Evolutionary conservation across 2,329 filamentous ascomycete species (phyloP), one percentile per base, ranked within the genome.

Genomic region (Blumeriella jaapii): DNA sequence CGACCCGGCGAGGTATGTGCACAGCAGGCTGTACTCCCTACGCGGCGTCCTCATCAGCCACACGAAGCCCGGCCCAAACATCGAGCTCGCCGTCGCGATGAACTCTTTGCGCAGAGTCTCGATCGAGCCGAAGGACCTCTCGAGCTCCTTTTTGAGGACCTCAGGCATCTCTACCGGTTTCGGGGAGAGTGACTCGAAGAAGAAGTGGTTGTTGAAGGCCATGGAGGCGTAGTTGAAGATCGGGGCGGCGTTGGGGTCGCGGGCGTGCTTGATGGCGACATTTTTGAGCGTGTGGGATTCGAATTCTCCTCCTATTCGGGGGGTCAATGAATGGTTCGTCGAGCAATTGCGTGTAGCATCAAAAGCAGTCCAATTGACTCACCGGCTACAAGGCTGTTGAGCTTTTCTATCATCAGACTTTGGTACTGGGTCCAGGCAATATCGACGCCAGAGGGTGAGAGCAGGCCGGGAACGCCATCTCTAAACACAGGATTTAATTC

Each of bases 51-150:
- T 66, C 53, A 95, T 82, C 42, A 98, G 78, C 91, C 91, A 98
- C 56, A 96, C 82, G 62, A 93, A 96, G 46, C 91, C 91, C 0
- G 89, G 87, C 36, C 89, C 91, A 64, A 98, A 96, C 86, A 96
- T 95, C 63, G 77, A 72, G 48, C 74, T 69, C 39, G 89, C 89
- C 25, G 81, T 93, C 46, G 78, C 66, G 54, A 91, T 61, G 60
- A 98, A 77, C 57, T 91, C 82, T 50, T 69, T 68, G 55, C 77
- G 77, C 40, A 98, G 74, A 18, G 82, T 87, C 46, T 93, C 81
- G 50, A 93, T 65, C 51, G 79, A 85, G 55, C 81, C 80, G 65
- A 94, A 96, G 52, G 75, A 75, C 47, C 65, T 62, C 51, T 72
- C 65, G 49, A 96, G 74, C 38, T 71, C 67, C 39, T 55, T 47